Evolutionary conservation across 108 stramenopile species (phyloP), one percentile per base, ranked within the genome.

Genomic region (Cylindrotheca fusiformis): DNA sequence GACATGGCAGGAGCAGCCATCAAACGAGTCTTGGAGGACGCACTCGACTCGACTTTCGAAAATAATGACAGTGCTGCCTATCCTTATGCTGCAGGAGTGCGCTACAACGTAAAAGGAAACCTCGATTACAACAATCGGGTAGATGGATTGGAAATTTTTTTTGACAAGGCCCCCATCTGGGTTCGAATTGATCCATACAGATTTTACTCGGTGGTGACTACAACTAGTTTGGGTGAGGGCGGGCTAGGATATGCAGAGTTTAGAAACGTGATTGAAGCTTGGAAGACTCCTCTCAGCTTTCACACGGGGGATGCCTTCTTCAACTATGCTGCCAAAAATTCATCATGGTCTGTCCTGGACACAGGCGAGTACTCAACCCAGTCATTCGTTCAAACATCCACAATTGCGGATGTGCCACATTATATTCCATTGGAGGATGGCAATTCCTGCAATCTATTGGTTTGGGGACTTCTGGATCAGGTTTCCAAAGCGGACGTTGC

Each of bases 41-140:
- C 80, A 0, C 4, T 79, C 14, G 67, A 71, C 10, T 26, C 45
- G 19, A 47, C 63, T 4, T 68, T 79, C 44, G n/a, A 46, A 1
- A 46, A 50, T 4, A 58, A 30, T 26, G 8, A 19, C 30, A 45
- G 28, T 0, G 70, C 68, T 21, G 68, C 67, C 5, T 87, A 79
- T 32, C 82, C 86, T 4, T 67, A 64, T 69, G 78, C 80, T 21
- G 64, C 80, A 22, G 86, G 86, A 12, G 44, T 87, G n/a, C 75
- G 86, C 2, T 87, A 54, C 48, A 48, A 65, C 52, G 82, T 80
- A 20, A 58, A 81, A 53, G 44, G 48, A 6, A 73, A 64, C 29
- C 5, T 45, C 44, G 41, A 23, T 76, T 5, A 52, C 17, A 45
- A 73, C 65, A 18, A 26, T 78, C 20, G 72, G 75, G 60, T 54